Base-by-base conservation (phyloP, 345 rosid species). In the Eucalyptus marginata region DNA sequence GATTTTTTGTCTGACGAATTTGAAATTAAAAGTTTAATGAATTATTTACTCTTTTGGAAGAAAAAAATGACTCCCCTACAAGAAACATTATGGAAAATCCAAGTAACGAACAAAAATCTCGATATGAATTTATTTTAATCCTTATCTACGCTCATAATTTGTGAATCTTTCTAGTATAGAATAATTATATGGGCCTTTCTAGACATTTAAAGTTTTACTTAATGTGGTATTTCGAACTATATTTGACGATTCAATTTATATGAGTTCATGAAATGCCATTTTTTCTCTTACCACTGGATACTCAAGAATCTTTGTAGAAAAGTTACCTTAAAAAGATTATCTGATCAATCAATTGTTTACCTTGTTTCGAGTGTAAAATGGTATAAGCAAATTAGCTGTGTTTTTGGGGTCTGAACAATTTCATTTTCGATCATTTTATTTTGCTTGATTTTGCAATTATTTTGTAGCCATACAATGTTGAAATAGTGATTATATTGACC, bases 1-100 rank as follows among this genome's bases (percentile, higher is more conserved):
- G 33, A 13, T 13, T 27, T 62, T 62, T 56, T 56, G 33, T 29
- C 33, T 27, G 2, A 29, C 0, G 8, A 62, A 62, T 62, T 62
- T 62, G 68, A 29, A 62, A 62, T 6, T 0, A 12, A 27, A 62
- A 6, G 1, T 2, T 62, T 62, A 0, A 27, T 62, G 8, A 29
- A 62, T 62, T 27, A 62, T 62, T 62, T 0, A 27, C 2, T 29
- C 16, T 27, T 62, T 62, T 27, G 68, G n/a, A 27, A 27, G 8
- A 62, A 27, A 1, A 62, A 62, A 62, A 62, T 5, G 68, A 27
- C 68, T 62, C 33, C 33, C 33, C 33, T 62, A 62, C 31, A 29
- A 56, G 31, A 62, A 62, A 29, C 68, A 62, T 13, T 29, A 27
- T 27, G 68, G 17, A 29, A 62, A 62, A 0, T 62, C 17, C n/a